Conservation (phyloP, 2,329 filamentous ascomycete genomes). For the Calonectria crousiana region DNA sequence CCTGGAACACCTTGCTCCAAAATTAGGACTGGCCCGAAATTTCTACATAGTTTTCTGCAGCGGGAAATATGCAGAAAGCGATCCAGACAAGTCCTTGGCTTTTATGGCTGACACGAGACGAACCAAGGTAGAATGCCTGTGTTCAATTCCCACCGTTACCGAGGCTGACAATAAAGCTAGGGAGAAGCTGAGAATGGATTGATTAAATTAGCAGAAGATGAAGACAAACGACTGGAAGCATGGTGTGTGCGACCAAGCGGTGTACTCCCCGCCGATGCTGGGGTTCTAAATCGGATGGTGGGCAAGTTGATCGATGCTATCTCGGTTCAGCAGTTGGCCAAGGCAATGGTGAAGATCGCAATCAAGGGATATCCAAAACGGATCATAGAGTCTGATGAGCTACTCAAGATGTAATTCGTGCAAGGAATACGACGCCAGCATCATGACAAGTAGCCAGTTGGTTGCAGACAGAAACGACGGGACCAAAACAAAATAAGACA, state of each 20-base stretch:
- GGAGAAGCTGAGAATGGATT: conserved; percentile 1
- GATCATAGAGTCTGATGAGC: conserved; percentile 9
- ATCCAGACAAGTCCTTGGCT: background rate
- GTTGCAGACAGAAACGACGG: too few relatives aligned
- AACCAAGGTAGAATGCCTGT: background rate
- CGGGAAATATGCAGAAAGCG: conserved; percentile 3
- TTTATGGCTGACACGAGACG: conserved; percentile 10
- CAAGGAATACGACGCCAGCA: background rate
- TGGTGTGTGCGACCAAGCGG: conserved; percentile 8
- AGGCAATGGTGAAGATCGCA: background rate
- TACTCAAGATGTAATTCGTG: background rate
- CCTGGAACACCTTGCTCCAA: conserved; percentile 1
- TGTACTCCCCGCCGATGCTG: conserved; percentile 1
- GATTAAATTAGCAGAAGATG: background rate
- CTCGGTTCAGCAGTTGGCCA: background rate
- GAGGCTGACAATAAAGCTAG: background rate
- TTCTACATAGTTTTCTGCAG: conserved; percentile 18
- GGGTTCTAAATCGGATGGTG: background rate
- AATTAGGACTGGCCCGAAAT: background rate
- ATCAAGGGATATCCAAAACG: conserved; percentile 1
- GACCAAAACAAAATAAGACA: too few relatives aligned
- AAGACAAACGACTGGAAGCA: conserved; percentile 5
- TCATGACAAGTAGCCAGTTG: too few relatives aligned
- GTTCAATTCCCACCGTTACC: too few relatives aligned
- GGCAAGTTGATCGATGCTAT: background rate